Conservation (phyloP, 1,284 basidiomycete genomes). For the Psilocybe mexicana region DNA sequence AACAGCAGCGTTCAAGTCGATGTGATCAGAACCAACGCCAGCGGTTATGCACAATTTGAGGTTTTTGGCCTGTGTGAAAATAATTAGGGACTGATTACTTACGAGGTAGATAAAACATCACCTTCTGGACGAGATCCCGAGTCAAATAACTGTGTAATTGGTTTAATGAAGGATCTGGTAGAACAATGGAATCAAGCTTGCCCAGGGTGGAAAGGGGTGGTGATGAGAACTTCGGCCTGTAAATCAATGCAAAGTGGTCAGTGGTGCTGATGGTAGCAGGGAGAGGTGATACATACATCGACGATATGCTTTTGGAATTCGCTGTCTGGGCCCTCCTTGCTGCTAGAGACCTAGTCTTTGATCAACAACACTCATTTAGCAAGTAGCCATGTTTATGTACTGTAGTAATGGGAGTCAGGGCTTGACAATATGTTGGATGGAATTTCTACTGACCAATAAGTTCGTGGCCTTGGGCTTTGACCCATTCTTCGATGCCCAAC, state of each 20-base stretch:
- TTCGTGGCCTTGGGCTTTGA: conserved; percentile 79
- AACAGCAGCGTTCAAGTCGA: conserved; percentile 89
- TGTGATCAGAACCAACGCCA: conserved; percentile 93
- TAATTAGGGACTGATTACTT: conserved; percentile 5
- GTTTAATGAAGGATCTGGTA: background rate
- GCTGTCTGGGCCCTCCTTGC: conserved; percentile 87
- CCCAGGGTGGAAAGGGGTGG: conserved; percentile 92
- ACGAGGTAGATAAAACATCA: conserved; percentile 21
- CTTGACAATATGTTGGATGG: background rate
- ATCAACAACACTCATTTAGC: background rate
- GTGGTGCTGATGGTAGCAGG: background rate
- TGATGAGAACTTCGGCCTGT: conserved; percentile 77
- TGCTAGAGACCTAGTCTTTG: conserved; percentile 65
- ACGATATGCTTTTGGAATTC: conserved; percentile 88
- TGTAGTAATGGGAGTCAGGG: conserved; percentile 10
- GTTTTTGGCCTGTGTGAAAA: conserved; percentile 72
- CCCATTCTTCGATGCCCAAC: conserved; percentile 75
- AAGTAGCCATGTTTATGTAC: conserved; percentile 6
- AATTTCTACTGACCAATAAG: conserved; percentile 51
- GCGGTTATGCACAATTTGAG: conserved; percentile 93
- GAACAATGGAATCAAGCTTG: conserved; percentile 19
- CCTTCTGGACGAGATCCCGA: conserved; percentile 72
- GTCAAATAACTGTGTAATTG: conserved; percentile 65
- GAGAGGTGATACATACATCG: conserved; percentile 54
- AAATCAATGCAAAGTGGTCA: conserved; percentile 4